Conservation (phyloP, 805 yeast genomes). For the Naumovozyma dairenensis region DNA sequence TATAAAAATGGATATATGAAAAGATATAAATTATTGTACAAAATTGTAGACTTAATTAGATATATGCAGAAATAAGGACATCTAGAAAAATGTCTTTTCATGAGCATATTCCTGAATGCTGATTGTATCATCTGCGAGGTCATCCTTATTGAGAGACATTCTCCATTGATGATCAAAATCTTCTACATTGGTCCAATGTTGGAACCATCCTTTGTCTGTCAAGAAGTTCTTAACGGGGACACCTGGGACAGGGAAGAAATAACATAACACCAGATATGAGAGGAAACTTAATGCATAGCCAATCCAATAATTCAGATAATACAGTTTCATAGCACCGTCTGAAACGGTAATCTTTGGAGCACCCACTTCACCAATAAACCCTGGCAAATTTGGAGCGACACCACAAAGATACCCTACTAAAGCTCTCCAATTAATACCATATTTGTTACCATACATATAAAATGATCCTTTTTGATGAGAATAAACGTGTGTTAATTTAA, state of each 20-base stretch:
- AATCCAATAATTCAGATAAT: conserved; percentile 61
- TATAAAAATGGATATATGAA: no score
- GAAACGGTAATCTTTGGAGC: conserved; percentile 46
- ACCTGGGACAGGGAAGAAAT: conserved; percentile 45
- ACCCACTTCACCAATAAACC: conserved; percentile 42
- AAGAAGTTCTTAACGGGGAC: conserved; percentile 31
- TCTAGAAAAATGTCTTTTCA: conserved; percentile 10
- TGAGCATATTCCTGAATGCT: conserved; percentile 11
- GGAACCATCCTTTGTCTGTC: conserved; percentile 48
- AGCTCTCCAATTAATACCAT: conserved; percentile 74
- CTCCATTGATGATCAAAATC: conserved; percentile 39
- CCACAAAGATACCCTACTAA: conserved; percentile 48
- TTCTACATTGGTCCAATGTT: conserved; percentile 53
- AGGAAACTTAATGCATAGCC: conserved; percentile 56
- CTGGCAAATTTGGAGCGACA: conserved; percentile 33
- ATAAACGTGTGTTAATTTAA: conserved; percentile 56
- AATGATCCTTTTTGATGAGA: conserved; percentile 30
- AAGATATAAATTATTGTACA: no score
- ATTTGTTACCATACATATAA: conserved; percentile 43
- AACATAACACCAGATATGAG: conserved; percentile 44
- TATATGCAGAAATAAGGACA: no score
- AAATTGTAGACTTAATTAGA: no score
- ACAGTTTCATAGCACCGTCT: conserved; percentile 60
- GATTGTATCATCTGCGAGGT: conserved; percentile 11
- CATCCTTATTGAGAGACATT: conserved; percentile 10